These are phyloP conservation scores for Carpinus viminea DNA, from an alignment of 306 rosid genomes.

Conservation along the genomic window DNA sequence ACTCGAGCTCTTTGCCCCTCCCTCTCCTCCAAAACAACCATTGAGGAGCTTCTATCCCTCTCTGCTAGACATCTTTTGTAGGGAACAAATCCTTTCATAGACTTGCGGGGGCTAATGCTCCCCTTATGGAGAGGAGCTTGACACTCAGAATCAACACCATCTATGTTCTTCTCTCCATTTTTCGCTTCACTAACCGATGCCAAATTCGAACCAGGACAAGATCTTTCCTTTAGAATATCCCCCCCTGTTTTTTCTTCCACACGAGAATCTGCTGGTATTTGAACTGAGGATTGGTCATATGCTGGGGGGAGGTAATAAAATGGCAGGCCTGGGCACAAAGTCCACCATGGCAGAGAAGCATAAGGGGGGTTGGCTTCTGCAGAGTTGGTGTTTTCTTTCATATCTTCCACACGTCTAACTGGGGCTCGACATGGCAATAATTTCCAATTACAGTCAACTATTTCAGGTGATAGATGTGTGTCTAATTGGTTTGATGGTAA, in stretches of 20 bases:
- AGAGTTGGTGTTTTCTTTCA: conserved; percentile 26
- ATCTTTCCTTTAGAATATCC: conserved; percentile 45
- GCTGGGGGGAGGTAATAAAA: conserved; percentile 21
- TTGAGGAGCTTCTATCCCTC: conserved; percentile 54
- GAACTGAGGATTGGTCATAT: conserved; percentile 32
- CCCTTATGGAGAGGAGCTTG: conserved; percentile 20
- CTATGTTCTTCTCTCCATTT: conserved; percentile 43
- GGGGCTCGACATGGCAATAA: conserved; percentile 30
- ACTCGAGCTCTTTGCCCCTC: conserved; percentile 71
- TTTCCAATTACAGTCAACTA: conserved; percentile 28
- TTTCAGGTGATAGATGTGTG: conserved; percentile 47
- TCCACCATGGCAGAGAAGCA: conserved; percentile 45
- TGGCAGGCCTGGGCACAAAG: conserved; percentile 46
- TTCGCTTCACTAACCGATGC: conserved; percentile 42
- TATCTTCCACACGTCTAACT: conserved; percentile 23
- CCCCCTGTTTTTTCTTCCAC: conserved; percentile 35
- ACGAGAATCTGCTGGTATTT: conserved; percentile 27
- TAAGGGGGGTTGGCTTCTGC: conserved; percentile 21
- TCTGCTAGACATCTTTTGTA: conserved; percentile 82
- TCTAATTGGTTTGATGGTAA: conserved; percentile 37
- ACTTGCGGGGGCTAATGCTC: conserved; percentile 36
- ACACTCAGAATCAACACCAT: conserved; percentile 42
- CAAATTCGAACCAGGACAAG: conserved; percentile 53
- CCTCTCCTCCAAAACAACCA: conserved; percentile 52
- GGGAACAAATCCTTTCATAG: conserved; percentile 71